Evolutionary conservation across 179 eudicot genomes (phyloP).

Genomic region (Silene coronaria): DNA sequence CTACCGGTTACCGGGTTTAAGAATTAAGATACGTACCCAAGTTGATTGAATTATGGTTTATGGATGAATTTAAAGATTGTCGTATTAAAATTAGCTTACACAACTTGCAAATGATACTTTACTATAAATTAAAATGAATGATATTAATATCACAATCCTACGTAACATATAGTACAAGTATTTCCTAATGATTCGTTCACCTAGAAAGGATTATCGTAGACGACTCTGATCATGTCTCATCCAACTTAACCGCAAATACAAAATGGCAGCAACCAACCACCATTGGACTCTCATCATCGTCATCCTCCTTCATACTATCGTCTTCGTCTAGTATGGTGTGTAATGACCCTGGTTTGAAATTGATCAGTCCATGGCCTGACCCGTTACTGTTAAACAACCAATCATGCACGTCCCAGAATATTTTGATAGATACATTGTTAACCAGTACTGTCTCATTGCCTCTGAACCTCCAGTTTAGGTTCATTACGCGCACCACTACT

Average conservation of each 20-base stretch:
- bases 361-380: constrained; percentile 27
- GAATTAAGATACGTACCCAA: no score
- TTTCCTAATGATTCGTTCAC: not conserved
- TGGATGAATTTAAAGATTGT: no score
- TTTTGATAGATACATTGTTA: constrained; percentile 46
- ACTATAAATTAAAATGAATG: not conserved
- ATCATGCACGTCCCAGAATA: constrained; percentile 60
- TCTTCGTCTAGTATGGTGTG: constrained; percentile 16
- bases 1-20: no score
- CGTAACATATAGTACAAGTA: not conserved
- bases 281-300: not conserved
- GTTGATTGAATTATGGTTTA: no score
- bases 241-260: constrained; percentile 28
- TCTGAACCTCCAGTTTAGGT: constrained; percentile 55
- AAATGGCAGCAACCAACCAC: constrained; percentile 26
- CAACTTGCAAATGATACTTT: no score
- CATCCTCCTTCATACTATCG: not conserved
- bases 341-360: constrained; percentile 28
- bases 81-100: no score
- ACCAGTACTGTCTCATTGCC: constrained; percentile 51
- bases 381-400: constrained; percentile 44
- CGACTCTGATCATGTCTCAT: not conserved
- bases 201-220: not conserved
- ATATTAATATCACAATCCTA: not conserved
- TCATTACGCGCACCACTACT: constrained; percentile 38